Percentiles rank a stretch among this genome's conserved stretches.
Evolutionary conservation across 331 rosid genomes (phyloP).

Genomic region (Acacia concinna): DNA sequence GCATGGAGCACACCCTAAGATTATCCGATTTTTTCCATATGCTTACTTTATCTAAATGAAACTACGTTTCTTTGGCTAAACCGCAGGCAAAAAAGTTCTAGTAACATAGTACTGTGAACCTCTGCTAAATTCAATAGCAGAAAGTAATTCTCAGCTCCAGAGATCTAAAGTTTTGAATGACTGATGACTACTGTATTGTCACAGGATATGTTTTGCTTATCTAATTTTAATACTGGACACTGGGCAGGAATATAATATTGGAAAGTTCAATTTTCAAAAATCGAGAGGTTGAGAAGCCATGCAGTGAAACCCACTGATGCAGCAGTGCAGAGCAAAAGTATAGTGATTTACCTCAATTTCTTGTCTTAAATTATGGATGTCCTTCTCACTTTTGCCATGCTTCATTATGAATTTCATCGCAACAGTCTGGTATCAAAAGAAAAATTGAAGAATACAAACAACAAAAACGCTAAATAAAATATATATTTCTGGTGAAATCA

Average conservation of each 20-base stretch:
- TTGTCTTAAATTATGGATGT: constrained; percentile 84
- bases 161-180: neutral
- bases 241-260: neutral
- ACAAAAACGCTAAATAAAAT: neutral
- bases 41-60: neutral
- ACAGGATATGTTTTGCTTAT: neutral
- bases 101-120: neutral
- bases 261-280: neutral
- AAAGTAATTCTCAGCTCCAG: neutral
- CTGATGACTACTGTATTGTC: neutral
- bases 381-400: constrained; percentile 94
- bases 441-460: neutral
- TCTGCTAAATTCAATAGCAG: neutral
- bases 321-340: neutral
- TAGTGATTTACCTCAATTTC: constrained; percentile 76
- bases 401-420: constrained; percentile 98
- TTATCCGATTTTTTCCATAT: neutral
- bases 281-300: neutral
- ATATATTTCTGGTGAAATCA: neutral
- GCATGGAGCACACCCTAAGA: neutral
- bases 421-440: constrained; percentile 59
- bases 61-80: neutral
- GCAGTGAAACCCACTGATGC: neutral
- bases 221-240: neutral
- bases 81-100: neutral